Base-by-base conservation (phyloP, 2,329 filamentous ascomycete species). In the Calonectria crousiana region DNA sequence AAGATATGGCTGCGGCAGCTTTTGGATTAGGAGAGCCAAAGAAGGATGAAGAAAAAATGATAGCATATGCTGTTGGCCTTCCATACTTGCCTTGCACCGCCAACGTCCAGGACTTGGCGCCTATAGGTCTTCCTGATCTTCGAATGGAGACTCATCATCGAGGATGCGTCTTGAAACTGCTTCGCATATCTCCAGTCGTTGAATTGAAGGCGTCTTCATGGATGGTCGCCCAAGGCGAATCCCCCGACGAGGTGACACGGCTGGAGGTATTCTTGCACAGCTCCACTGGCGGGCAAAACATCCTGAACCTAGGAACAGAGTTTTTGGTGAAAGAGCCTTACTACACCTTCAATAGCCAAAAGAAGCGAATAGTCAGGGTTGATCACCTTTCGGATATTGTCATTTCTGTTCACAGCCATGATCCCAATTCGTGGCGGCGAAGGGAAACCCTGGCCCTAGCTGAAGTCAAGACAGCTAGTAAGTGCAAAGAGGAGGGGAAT, bases 281-380 rank as follows among this genome's bases (percentile, higher is more conserved):
- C 74, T 82, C 74, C 67, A 84, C 30, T 67, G 80, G 65, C 41
- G 82, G 83, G 0, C 53, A 78, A 30, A 84, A 86, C 10, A 56
- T 83, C 1, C 71, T 87, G 8, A 84, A 85, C 83, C 60, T 80
- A 71, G 51, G 78, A 76, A 75, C 81, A 1, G 76, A 82, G 0
- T 79, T 89, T 8, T 41, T 87, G 6, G 77, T 90, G 18, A 90
- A 89, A 69, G 89, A 90, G 74, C 88, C 88, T 0, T 90, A 87
- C 70, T 85, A 89, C 72, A 89, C 87, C 16, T 58, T 85, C 0
- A 86, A 83, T 67, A 80, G 79, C 16, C 80, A 87, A 49, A 86
- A 85, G 5, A 81, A 85, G 14, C 83, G 84, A 58, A 84, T 82
- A 0, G 75, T 90, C 41, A 85, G 87, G 0, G 51, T 84, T 14